Base-by-base conservation (phyloP, 108 stramenopile species). In the Thalassiosira profunda region DNA sequence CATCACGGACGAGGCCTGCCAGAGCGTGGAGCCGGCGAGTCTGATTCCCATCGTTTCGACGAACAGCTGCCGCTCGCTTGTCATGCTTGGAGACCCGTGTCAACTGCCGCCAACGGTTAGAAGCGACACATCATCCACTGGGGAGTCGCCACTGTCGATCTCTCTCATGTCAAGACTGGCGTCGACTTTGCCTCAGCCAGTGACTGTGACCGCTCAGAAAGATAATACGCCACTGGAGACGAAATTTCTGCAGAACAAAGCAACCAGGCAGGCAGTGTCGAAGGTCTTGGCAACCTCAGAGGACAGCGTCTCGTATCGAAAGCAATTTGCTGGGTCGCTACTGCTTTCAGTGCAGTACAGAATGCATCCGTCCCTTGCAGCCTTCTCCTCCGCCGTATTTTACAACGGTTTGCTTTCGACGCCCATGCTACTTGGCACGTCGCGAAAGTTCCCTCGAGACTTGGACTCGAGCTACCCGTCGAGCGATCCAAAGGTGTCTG, bases 351-450 rank as follows among this genome's bases (percentile, higher is more conserved):
- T 87, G 4, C 95, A 96, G 60, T 97, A 98, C 79, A 85, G 98
- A 25, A 99, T 99, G 98, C 97, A 96, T 70, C 97, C 97, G 14
- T 84, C 83, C n/a, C 96, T 99, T 44, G 81, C 94, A n/a, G 91
- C 93, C 18, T 98, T 97, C 63, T 89, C 97, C 0, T 92, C 86
- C n/a, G 88, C 87, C 2, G 57, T 90, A 10, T 97, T 94, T 58
- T 97, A 97, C 70, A 83, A 93, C 56, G 84, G 87, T 20, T 67
- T 92, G 24, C 71, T 92, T 1, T 46, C 84, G 9, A 84, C 87
- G 14, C 94, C 91, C 20, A 44, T 71, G 7, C 67, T 77, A 53
- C 61, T 95, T 26, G 60, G 59, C 28, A 28, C 24, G 23, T 44
- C 59, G 24, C 84, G 94, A 23, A 61, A 69, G 15, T 84, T 91